phyloP scores from a whole-genome alignment of 1,284 basidiomycete species.

The Leccinum griseonigrum region DNA sequence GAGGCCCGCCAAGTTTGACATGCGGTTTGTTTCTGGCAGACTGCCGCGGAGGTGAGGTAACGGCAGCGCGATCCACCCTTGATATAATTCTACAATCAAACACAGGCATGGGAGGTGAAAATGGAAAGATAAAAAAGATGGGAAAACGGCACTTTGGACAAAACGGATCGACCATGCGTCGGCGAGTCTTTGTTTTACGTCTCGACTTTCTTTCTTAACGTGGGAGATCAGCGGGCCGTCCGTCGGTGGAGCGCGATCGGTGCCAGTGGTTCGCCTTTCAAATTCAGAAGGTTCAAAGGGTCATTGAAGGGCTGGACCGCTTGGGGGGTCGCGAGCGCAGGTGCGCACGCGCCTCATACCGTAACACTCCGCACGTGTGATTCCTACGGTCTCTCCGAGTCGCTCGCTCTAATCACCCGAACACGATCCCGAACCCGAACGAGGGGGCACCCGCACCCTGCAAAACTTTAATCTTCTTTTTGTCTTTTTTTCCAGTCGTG shows the following conservation, averaged over 20 bases:
- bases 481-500: not conserved
- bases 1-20: not conserved
- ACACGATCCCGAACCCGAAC: conserved; percentile 1
- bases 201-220: not conserved
- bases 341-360: not conserved
- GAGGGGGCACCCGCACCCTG: not conserved
- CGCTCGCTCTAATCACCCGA: conserved; percentile 2
- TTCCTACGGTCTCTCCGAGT: not conserved
- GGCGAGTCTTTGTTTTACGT: conserved; percentile 28
- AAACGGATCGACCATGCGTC: conserved; percentile 17
- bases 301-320: not conserved
- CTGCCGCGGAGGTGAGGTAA: not conserved
- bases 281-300: conserved; percentile 22
- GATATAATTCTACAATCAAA: not conserved
- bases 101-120: not conserved
- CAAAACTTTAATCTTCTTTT: not conserved
- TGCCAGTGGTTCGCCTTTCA: conserved; percentile 1
- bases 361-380: not conserved
- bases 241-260: not conserved
- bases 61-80: not conserved
- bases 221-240: not conserved
- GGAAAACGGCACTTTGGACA: not conserved
- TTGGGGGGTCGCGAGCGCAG: not conserved
- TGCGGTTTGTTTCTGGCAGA: no score
- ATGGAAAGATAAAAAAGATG: not conserved